Conservation (phyloP, 768 basidiomycete genomes). For the Calocera cornea region DNA sequence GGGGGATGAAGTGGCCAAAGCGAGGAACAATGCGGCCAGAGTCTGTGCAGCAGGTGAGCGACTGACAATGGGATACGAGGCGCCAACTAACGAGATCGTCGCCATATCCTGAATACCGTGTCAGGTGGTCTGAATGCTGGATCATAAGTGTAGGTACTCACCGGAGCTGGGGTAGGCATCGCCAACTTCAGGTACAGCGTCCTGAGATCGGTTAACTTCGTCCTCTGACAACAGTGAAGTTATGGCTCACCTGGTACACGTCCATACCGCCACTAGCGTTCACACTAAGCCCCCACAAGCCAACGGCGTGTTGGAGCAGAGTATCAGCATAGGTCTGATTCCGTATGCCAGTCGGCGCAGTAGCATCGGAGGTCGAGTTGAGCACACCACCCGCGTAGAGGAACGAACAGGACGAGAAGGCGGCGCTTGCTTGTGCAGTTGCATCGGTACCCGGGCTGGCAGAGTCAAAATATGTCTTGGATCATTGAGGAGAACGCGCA, state of each 20-base stretch:
- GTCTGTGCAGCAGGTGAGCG: conserved; percentile 15
- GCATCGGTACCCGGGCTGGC: not conserved
- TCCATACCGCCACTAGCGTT: conserved; percentile 46
- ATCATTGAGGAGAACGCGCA: conserved; percentile 14
- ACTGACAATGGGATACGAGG: conserved; percentile 6
- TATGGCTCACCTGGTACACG: conserved; percentile 37
- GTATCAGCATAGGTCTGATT: conserved; percentile 59
- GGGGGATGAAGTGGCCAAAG: conserved; percentile 52
- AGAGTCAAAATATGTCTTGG: not conserved
- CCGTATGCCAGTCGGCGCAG: conserved; percentile 38
- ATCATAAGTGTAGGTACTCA: not conserved
- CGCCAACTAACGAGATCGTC: conserved; percentile 42
- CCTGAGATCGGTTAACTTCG: conserved; percentile 15
- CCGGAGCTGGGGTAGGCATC: conserved; percentile 55
- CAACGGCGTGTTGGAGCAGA: conserved; percentile 59
- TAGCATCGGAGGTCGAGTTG: conserved; percentile 33
- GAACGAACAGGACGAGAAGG: conserved; percentile 68
- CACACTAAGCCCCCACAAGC: conserved; percentile 64
- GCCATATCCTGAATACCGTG: conserved; percentile 28
- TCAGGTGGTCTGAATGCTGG: not conserved
- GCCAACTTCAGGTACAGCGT: conserved; percentile 49
- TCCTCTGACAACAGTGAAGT: not conserved
- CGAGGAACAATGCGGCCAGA: conserved; percentile 62
- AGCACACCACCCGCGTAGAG: conserved; percentile 57
- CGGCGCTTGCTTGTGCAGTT: not conserved